A percentile compares a stretch with the other conserved stretches of the same genome.
Conservation (phyloP, 2,329 filamentous ascomycete genomes). For the Fusarium tuaranense region DNA sequence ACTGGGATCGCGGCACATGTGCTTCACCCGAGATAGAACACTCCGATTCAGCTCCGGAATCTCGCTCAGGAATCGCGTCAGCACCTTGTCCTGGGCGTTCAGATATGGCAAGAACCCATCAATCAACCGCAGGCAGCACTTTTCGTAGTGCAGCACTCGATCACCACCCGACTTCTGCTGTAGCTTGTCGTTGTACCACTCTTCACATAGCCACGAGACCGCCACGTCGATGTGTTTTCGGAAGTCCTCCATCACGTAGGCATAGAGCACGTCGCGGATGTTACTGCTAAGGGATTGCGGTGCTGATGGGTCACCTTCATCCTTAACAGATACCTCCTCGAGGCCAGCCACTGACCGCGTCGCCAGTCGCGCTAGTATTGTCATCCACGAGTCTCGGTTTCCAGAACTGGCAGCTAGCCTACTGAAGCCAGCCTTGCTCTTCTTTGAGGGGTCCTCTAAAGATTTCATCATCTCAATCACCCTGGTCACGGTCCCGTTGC, state of each 20-base stretch:
- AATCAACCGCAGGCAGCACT: constrained; percentile 83
- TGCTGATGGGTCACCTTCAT: constrained; percentile 60
- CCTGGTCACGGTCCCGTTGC: constrained; percentile 78
- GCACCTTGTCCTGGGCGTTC: constrained; percentile 88
- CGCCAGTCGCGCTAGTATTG: constrained; percentile 85
- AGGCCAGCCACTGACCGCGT: constrained; percentile 81
- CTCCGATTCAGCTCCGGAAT: constrained; percentile 81
- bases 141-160: constrained; percentile 77
- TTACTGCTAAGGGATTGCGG: constrained; percentile 69
- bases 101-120: constrained; percentile 92
- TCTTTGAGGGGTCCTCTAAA: constrained; percentile 75
- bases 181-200: constrained; percentile 92
- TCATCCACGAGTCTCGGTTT: constrained; percentile 91
- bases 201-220: constrained; percentile 94
- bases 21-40: constrained; percentile 79
- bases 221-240: constrained; percentile 89
- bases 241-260: constrained; percentile 93
- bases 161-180: constrained; percentile 57
- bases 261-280: constrained; percentile 84
- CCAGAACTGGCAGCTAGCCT: constrained; percentile 86
- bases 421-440: constrained; percentile 80
- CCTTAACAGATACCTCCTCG: constrained; percentile 68
- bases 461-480: constrained; percentile 83
- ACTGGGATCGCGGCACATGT: constrained; percentile 74
- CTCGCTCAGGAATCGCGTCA: constrained; percentile 92